Evolutionary conservation across 805 yeast species (phyloP).

Genomic region (Hanseniaspora pseudoguilliermondii): DNA sequence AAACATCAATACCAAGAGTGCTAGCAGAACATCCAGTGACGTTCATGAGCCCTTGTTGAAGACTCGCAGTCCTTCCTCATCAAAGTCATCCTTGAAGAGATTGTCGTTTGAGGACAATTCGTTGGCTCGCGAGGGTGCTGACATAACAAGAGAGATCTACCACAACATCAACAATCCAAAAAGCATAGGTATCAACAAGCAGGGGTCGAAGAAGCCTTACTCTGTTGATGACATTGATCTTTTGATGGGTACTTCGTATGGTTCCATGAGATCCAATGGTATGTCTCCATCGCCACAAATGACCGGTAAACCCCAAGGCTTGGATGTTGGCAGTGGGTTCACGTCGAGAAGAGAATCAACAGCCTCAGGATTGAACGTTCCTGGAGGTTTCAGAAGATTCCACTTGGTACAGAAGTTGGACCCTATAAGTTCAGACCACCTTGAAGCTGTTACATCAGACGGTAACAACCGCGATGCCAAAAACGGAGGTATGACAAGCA

Average conservation of each 20-base stretch:
- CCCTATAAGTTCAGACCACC: slow-evolving; percentile 12
- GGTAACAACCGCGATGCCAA: slow-evolving; percentile 9
- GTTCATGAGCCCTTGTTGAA: slow-evolving; percentile 9
- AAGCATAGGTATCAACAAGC: slow-evolving; percentile 4
- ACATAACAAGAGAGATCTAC: slow-evolving; percentile 29
- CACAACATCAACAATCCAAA: slow-evolving; percentile 16
- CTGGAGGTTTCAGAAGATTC: slow-evolving; percentile 74
- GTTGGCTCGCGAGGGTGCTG: slow-evolving; percentile 26
- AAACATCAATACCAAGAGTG: slow-evolving; percentile 6
- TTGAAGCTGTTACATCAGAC: neutral
- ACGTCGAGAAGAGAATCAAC: slow-evolving; percentile 42
- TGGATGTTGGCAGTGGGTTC: slow-evolving; percentile 13
- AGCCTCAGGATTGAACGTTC: slow-evolving; percentile 60
- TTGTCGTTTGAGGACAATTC: slow-evolving; percentile 14
- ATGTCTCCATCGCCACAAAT: neutral
- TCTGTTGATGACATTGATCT: slow-evolving; percentile 22
- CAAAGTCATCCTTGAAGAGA: slow-evolving; percentile 1
- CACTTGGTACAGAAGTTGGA: slow-evolving; percentile 36
- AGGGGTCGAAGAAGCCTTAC: slow-evolving; percentile 14
- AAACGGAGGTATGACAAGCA: neutral
- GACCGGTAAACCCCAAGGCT: neutral
- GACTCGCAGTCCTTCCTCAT: neutral
- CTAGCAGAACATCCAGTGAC: slow-evolving; percentile 11
- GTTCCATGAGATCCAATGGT: slow-evolving; percentile 2
- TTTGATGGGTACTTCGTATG: slow-evolving; percentile 1